Percentiles rank a stretch among this genome's conserved stretches.
Conservation (phyloP, 2,329 filamentous ascomycete species). For the Diaporthe nobilis region DNA sequence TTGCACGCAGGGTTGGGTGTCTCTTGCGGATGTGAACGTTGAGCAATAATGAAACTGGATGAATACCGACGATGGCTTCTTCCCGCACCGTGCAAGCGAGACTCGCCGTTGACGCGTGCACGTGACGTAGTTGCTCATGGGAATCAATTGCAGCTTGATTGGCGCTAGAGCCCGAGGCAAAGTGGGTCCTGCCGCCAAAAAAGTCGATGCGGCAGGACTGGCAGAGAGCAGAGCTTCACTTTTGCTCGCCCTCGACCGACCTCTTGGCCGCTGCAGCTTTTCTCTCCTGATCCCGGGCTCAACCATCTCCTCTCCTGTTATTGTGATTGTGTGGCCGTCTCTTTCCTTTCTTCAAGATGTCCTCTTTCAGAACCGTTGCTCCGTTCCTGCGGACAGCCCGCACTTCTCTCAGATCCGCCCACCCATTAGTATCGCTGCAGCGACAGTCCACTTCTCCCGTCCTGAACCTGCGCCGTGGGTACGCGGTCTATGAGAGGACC, state of each 20-base stretch:
- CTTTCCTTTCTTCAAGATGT: constrained; percentile 71
- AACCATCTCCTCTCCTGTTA: constrained; percentile 31
- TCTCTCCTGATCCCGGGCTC: constrained; percentile 31
- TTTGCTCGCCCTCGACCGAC: constrained; percentile 33
- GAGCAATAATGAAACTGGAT: neutral
- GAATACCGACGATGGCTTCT: neutral
- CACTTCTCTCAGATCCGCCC: constrained; percentile 77
- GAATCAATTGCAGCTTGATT: constrained; percentile 41
- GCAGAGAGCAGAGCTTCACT: constrained; percentile 30
- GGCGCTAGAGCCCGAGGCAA: constrained; percentile 18
- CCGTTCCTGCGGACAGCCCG: constrained; percentile 88
- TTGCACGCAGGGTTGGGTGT: neutral
- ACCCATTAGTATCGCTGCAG: constrained; percentile 82
- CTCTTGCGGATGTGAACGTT: neutral
- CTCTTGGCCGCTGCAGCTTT: constrained; percentile 31
- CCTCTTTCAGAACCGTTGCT: constrained; percentile 83
- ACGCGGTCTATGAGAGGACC: constrained; percentile 83
- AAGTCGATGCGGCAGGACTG: constrained; percentile 37
- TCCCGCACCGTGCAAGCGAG: neutral
- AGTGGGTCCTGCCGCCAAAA: constrained; percentile 41
- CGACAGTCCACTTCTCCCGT: constrained; percentile 75
- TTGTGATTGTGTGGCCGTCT: constrained; percentile 47
- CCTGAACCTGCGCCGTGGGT: constrained; percentile 75
- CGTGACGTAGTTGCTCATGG: constrained; percentile 16
- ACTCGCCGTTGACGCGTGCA: constrained; percentile 16